phyloP scores from a whole-genome alignment of 306 rosid species.

The Dicorynia guianensis region DNA sequence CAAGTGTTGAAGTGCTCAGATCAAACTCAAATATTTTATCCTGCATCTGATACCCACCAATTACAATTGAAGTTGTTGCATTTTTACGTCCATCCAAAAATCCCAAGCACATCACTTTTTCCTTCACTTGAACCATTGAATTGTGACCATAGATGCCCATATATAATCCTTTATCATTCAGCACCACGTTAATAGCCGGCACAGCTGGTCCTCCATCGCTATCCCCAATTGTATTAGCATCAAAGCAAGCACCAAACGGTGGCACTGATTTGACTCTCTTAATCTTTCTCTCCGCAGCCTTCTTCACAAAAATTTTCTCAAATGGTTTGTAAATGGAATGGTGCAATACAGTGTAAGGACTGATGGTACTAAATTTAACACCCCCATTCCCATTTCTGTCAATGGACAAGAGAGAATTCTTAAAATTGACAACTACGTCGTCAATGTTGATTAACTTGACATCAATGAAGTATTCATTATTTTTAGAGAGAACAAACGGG shows the following conservation, averaged over 20 bases:
- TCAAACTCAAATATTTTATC: background rate
- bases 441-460: conserved; percentile 31
- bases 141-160: conserved; percentile 24
- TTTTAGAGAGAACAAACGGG: background rate
- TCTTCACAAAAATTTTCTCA: conserved; percentile 9
- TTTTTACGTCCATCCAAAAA: conserved; percentile 14
- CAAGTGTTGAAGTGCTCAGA: background rate
- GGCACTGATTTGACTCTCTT: background rate
- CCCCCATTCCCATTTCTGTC: background rate
- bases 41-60: background rate
- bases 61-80: background rate
- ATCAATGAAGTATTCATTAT: conserved; percentile 19
- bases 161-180: background rate
- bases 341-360: background rate
- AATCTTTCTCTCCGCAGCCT: conserved; percentile 19
- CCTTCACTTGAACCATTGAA: conserved; percentile 29
- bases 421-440: conserved; percentile 17
- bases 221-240: background rate
- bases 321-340: conserved; percentile 8
- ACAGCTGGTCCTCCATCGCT: conserved; percentile 19
- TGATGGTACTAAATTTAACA: conserved; percentile 1
- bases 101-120: conserved; percentile 19
- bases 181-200: conserved; percentile 19
- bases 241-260: conserved; percentile 31
- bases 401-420: background rate